These are phyloP conservation scores for Zasmidium citrigriseum DNA, from an alignment of 2,329 filamentous ascomycete genomes.

Conservation along the genomic window DNA sequence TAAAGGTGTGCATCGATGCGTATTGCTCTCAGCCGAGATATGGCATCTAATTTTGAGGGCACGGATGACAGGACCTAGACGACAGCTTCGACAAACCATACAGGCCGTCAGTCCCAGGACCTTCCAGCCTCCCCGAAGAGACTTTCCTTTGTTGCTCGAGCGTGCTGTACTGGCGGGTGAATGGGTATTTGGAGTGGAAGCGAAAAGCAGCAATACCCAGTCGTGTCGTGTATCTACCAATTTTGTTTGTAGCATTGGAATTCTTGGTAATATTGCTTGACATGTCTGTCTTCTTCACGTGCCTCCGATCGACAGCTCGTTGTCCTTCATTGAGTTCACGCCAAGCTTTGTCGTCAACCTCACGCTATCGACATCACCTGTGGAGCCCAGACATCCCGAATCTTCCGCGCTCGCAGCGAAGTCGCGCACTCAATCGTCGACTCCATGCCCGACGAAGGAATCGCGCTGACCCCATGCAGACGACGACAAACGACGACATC, in stretches of 20 bases:
- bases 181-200: slow-evolving; percentile 13
- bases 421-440: background rate
- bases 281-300: no score
- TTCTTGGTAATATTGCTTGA: slow-evolving; percentile 19
- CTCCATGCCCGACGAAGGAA: background rate
- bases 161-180: slow-evolving; percentile 13
- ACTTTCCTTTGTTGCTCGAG: slow-evolving; percentile 20
- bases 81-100: slow-evolving; percentile 3
- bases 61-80: background rate
- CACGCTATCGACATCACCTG: background rate
- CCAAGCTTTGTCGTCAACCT: background rate
- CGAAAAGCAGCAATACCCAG: slow-evolving; percentile 27
- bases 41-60: background rate
- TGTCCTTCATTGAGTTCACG: background rate
- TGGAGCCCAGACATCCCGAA: background rate
- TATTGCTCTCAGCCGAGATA: background rate
- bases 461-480: background rate
- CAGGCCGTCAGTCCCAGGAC: slow-evolving; percentile 1
- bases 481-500: background rate
- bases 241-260: slow-evolving; percentile 17
- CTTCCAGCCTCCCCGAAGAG: slow-evolving; percentile 4
- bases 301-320: background rate
- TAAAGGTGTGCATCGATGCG: background rate
- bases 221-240: slow-evolving; percentile 24
- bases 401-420: background rate